phyloP scores from a whole-genome alignment of 306 rosid genomes.

The Gastrolobium villosum region DNA sequence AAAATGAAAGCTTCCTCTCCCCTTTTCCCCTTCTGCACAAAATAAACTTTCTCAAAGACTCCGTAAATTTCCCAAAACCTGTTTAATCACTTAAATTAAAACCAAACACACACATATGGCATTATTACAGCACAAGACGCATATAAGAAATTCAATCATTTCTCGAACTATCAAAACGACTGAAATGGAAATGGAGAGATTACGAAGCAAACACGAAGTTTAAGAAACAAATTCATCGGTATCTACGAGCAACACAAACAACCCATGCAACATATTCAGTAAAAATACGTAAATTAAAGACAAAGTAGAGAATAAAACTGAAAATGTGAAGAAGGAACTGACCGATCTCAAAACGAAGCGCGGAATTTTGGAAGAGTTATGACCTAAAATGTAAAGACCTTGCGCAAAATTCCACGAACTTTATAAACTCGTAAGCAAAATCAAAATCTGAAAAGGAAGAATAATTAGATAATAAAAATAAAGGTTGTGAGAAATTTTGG shows the following conservation, averaged over 20 bases:
- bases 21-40: not conserved
- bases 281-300: not conserved
- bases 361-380: constrained; percentile 50
- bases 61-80: not conserved
- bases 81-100: not conserved
- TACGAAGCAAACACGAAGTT: not conserved
- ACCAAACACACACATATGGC: not conserved
- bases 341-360: constrained; percentile 59
- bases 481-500: not conserved
- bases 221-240: not conserved
- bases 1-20: not conserved
- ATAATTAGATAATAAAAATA: not conserved
- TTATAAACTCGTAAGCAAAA: not conserved
- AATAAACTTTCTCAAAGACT: not conserved
- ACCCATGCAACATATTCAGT: constrained; percentile 5
- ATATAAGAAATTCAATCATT: not conserved
- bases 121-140: not conserved
- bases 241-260: not conserved
- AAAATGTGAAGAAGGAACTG: constrained; percentile 49
- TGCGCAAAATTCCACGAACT: not conserved
- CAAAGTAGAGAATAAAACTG: not conserved
- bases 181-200: not conserved
- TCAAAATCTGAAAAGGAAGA: not conserved
- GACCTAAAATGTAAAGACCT: constrained; percentile 28
- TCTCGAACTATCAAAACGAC: not conserved